Percentiles rank a stretch among this genome's conserved stretches.
These are phyloP conservation scores for Pythium oligandrum DNA, from an alignment of 352 stramenopile genomes.

Conservation along the genomic window DNA sequence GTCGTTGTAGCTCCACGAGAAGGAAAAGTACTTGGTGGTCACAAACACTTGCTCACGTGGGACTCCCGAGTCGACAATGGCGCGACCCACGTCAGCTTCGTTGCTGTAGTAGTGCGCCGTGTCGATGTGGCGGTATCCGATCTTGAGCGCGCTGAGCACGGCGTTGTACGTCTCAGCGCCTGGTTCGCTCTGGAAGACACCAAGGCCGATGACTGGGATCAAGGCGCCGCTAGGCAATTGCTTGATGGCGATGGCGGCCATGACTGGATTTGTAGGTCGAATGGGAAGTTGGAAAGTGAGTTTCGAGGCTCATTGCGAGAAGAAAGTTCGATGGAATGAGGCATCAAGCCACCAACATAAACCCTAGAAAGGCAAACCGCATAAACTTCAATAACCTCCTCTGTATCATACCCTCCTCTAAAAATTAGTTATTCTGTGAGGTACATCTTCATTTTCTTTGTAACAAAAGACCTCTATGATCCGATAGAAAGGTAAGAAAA, in stretches of 20 bases:
- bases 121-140: conserved; percentile 74
- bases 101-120: conserved; percentile 72
- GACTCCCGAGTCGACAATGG: conserved; percentile 41
- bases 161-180: conserved; percentile 21
- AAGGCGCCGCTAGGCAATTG: conserved; percentile 12
- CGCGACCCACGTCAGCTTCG: conserved; percentile 57
- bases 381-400: no score
- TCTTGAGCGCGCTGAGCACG: conserved; percentile 25
- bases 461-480: no score
- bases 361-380: no score
- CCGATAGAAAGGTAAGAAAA: no score
- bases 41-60: conserved; percentile 58
- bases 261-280: no score
- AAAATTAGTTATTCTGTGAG: no score
- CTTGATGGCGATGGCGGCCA: not conserved
- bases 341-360: no score
- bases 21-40: conserved; percentile 55
- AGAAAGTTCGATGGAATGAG: no score
- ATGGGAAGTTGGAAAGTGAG: no score
- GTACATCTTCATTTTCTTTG: no score
- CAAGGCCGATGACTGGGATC: conserved; percentile 25
- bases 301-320: no score
- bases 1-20: conserved; percentile 48
- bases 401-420: no score
- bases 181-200: conserved; percentile 19